phyloP scores from a whole-genome alignment of 1,284 basidiomycete genomes.

The Cerioporus squamosus region DNA sequence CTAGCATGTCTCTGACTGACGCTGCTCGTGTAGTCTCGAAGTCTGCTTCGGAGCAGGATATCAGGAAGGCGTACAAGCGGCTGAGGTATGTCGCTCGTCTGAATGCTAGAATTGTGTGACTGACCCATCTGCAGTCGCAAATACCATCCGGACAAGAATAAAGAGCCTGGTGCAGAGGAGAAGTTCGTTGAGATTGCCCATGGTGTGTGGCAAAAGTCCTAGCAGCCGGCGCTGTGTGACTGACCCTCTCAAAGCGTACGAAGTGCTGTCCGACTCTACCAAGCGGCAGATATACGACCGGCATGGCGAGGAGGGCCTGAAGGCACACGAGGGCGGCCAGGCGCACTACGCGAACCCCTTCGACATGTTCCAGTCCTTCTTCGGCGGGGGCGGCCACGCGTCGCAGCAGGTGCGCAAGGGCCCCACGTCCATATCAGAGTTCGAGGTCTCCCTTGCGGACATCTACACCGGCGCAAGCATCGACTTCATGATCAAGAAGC shows the following conservation, averaged over 20 bases:
- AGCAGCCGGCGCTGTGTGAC: no score
- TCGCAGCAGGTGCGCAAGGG: constrained; percentile 78
- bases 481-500: constrained; percentile 89
- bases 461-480: constrained; percentile 85
- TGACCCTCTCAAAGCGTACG: constrained; percentile 69
- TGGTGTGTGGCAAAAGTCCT: constrained; percentile 51
- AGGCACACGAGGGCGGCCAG: constrained; percentile 83
- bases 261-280: constrained; percentile 83
- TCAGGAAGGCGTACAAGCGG: constrained; percentile 90
- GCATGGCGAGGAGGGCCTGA: constrained; percentile 91
- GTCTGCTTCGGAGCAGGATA: constrained; percentile 84
- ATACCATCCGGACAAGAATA: constrained; percentile 93
- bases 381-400: constrained; percentile 67
- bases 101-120: background rate
- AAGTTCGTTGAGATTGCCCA: constrained; percentile 90
- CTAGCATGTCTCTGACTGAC: constrained; percentile 34
- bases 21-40: constrained; percentile 59
- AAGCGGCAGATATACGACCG: constrained; percentile 92
- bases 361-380: constrained; percentile 92
- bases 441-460: constrained; percentile 85
- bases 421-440: constrained; percentile 83
- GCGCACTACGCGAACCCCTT: constrained; percentile 82
- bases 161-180: constrained; percentile 79
- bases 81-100: constrained; percentile 70
- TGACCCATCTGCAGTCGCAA: constrained; percentile 20